Evolutionary conservation across 345 rosid species (phyloP), one percentile per base, ranked within the genome.

Genomic region (Brassica cretica): DNA sequence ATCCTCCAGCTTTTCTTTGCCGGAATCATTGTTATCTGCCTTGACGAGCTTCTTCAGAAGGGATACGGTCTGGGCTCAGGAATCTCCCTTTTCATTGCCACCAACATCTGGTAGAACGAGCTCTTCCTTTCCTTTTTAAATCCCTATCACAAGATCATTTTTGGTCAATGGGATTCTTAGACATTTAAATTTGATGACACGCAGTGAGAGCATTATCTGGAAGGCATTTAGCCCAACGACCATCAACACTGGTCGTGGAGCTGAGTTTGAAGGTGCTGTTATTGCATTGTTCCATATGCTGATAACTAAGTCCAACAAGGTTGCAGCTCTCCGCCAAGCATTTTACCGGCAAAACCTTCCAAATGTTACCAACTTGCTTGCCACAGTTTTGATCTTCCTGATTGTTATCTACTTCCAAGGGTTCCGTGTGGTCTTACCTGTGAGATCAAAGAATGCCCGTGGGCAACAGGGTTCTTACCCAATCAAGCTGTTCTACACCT

Each of bases 321-420:
- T 89, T 27, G 93, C 91, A 0, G 97, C 93, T 6, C 90, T 91
- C 61, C 89, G 91, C 3, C 93, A 91, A 79, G 97, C 97, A 2
- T 91, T 91, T 75, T 91, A 91, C 86, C 85, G 97, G 77, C 97
- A 91, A 82, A 91, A 91, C 78, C 94, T 91, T 66, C 97, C 97
- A 33, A 91, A 91, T 71, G 97, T 91, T 66, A 91, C 97, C 12
- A 91, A 91, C 80, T 82, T 91, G 71, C 93, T 91, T 15, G 94
- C 97, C 16, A 91, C 97, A 0, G 89, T 91, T 58, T 83, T 91
- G 86, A 81, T 91, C 72, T 91, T 91, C 86, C 81, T 89, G 11
- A 89, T 91, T 72, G 97, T 91, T 55, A 87, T 89, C 79, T 89
- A 91, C 86, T 91, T 91, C 93, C 97, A 91, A 91, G 97, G 97